Percentiles rank a stretch among this genome's conserved stretches.
Conservation (phyloP, 306 rosid genomes). For the Parietaria judaica region DNA sequence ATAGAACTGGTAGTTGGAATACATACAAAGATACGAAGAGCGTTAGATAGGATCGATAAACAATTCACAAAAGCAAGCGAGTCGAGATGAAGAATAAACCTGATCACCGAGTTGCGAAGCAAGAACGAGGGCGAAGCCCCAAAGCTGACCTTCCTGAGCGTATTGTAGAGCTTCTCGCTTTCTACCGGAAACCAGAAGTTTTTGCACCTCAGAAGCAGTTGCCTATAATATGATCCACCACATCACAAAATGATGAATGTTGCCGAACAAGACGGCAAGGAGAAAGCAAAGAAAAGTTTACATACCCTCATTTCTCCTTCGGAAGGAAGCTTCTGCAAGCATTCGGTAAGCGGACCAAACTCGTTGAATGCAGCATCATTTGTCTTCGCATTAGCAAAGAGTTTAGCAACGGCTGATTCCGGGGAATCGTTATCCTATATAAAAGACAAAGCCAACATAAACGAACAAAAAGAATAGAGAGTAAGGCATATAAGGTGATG, state of each 20-base stretch:
- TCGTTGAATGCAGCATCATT: constrained; percentile 37
- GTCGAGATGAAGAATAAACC: constrained; percentile 36
- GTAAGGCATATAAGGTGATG: background rate
- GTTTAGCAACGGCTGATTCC: constrained; percentile 63
- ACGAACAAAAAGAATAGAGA: background rate
- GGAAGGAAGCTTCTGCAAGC: constrained; percentile 70
- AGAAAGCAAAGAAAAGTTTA: constrained; percentile 12
- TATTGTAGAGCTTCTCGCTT: constrained; percentile 78
- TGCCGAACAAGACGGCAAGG: background rate
- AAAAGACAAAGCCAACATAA: constrained; percentile 18
- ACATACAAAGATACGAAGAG: constrained; percentile 2
- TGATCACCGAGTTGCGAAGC: constrained; percentile 92
- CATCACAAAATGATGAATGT: constrained; percentile 11
- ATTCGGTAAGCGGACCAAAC: constrained; percentile 42
- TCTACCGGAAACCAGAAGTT: constrained; percentile 76
- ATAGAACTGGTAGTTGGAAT: constrained; percentile 49
- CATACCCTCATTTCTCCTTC: constrained; percentile 66
- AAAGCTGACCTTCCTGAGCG: constrained; percentile 92
- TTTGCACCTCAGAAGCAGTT: constrained; percentile 84
- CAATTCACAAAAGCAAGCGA: constrained; percentile 14
- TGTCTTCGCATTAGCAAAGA: constrained; percentile 62
- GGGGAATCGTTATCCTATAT: constrained; percentile 54
- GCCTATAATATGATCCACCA: constrained; percentile 45
- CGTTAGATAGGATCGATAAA: constrained; percentile 1
- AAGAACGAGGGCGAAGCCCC: constrained; percentile 98